phyloP scores from a whole-genome alignment of 177 flowering plant species.

The Vitis hybrid region DNA sequence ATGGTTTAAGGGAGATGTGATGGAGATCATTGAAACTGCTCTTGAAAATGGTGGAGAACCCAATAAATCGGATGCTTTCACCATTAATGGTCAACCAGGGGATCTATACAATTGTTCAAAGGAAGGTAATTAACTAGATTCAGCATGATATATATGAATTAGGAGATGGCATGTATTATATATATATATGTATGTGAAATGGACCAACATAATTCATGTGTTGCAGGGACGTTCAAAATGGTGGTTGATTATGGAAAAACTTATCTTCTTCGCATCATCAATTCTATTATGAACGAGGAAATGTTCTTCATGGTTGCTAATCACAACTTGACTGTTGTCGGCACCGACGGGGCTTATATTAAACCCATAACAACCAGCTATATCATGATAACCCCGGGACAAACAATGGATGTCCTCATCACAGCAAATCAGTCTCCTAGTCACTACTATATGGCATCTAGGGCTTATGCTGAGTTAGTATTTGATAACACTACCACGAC shows the following conservation, averaged over 20 bases:
- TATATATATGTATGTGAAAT: too few relatives aligned
- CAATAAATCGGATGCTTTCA: slow-evolving; percentile 29
- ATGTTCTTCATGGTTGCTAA: slow-evolving; percentile 34
- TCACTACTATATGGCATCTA: slow-evolving; percentile 39
- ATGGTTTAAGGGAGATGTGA: slow-evolving; percentile 29
- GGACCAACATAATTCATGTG: too few relatives aligned
- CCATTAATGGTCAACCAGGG: slow-evolving; percentile 38
- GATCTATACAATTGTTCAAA: slow-evolving; percentile 31
- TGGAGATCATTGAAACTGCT: slow-evolving; percentile 1
- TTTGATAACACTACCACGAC: slow-evolving; percentile 36
- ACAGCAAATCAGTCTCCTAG: too few relatives aligned
- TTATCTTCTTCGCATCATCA: slow-evolving; percentile 34
- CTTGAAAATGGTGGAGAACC: slow-evolving; percentile 19
- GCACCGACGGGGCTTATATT: slow-evolving; percentile 32
- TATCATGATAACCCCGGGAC: slow-evolving; percentile 46
- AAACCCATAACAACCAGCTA: slow-evolving; percentile 25
- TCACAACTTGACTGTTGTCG: slow-evolving; percentile 42
- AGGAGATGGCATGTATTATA: too few relatives aligned
- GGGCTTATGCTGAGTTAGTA: slow-evolving; percentile 7
- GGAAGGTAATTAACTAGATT: too few relatives aligned
- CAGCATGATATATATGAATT: slow-evolving; percentile 16
- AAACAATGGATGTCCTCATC: slow-evolving; percentile 23
- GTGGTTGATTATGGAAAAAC: slow-evolving; percentile 32
- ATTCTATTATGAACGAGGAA: slow-evolving; percentile 33
- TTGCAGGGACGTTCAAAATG: slow-evolving; percentile 16